phyloP scores from a whole-genome alignment of 31 red algal species.

The Endocladia muricata region DNA sequence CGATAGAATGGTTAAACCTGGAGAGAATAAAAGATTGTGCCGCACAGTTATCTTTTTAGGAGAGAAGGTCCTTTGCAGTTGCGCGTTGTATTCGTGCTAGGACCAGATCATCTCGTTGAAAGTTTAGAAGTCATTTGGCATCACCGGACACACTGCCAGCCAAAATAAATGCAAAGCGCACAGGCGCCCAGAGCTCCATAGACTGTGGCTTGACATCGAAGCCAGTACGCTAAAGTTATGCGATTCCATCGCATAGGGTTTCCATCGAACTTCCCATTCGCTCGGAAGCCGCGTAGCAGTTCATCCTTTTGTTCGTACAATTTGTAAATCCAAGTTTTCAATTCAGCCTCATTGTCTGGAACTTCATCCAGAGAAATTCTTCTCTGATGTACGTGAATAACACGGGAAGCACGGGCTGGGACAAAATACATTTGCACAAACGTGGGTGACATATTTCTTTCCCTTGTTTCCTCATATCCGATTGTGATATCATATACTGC shows the following conservation, averaged over 20 bases:
- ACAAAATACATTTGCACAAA: conserved; percentile 55
- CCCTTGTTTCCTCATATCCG: conserved; percentile 60
- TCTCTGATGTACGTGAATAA: conserved; percentile 80
- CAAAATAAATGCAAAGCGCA: not conserved
- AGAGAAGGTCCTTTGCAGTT: too few relatives aligned
- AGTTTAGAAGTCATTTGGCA: too few relatives aligned
- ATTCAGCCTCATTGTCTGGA: conserved; percentile 48
- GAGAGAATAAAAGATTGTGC: too few relatives aligned
- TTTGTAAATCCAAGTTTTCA: conserved; percentile 75
- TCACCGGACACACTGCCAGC: too few relatives aligned
- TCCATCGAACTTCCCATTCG: conserved; percentile 56
- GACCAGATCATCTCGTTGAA: too few relatives aligned
- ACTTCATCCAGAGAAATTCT: conserved; percentile 53
- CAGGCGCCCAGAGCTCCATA: conserved; percentile 19
- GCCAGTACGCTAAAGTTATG: conserved; percentile 43
- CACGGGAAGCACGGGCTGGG: conserved; percentile 13
- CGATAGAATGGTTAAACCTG: too few relatives aligned
- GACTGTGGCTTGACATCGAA: conserved; percentile 31
- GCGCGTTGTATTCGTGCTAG: too few relatives aligned
- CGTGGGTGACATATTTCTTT: conserved; percentile 35
- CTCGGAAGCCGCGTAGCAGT: conserved; percentile 45
- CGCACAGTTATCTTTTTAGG: too few relatives aligned
- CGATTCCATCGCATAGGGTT: conserved; percentile 57
- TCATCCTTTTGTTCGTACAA: conserved; percentile 80
- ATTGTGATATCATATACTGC: conserved; percentile 94